Conservation (phyloP, 768 basidiomycete species). For the Termitomyces titanicus region DNA sequence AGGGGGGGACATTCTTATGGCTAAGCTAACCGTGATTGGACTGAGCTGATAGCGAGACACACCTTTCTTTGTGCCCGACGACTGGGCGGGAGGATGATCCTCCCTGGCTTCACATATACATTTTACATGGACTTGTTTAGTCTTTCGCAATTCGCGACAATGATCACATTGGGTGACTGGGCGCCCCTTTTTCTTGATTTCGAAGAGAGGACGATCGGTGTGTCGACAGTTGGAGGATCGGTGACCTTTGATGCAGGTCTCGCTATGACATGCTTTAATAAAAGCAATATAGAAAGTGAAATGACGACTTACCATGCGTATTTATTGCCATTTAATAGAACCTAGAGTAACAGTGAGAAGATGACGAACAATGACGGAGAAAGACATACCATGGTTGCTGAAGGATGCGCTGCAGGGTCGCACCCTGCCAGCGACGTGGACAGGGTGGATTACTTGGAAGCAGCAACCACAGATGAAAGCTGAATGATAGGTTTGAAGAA, state of each 20-base stretch:
- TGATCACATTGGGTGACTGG: constrained; percentile 89
- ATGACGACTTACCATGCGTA: constrained; percentile 65
- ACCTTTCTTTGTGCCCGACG: constrained; percentile 58
- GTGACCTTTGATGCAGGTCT: constrained; percentile 94
- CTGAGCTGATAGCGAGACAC: constrained; percentile 27
- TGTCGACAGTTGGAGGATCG: constrained; percentile 88
- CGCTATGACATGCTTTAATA: constrained; percentile 39
- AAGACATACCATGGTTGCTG: constrained; percentile 13
- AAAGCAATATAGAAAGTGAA: not conserved
- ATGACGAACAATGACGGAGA: not conserved
- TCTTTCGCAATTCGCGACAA: constrained; percentile 83
- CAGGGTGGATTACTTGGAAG: constrained; percentile 49
- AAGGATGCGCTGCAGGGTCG: constrained; percentile 16
- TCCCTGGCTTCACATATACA: constrained; percentile 80
- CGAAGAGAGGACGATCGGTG: constrained; percentile 82
- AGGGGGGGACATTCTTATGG: constrained; percentile 35
- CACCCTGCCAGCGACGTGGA: constrained; percentile 52
- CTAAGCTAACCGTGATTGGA: constrained; percentile 32
- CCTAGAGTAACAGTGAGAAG: constrained; percentile 31
- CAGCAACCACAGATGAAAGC: constrained; percentile 21
- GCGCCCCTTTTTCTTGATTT: constrained; percentile 91
- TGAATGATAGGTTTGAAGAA: constrained; percentile 40
- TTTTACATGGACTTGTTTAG: constrained; percentile 82
- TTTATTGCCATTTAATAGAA: constrained; percentile 72
- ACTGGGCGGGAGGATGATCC: constrained; percentile 49